Evolutionary conservation across 1,284 basidiomycete species (phyloP).

Genomic region (Apiotrichum gracile): DNA sequence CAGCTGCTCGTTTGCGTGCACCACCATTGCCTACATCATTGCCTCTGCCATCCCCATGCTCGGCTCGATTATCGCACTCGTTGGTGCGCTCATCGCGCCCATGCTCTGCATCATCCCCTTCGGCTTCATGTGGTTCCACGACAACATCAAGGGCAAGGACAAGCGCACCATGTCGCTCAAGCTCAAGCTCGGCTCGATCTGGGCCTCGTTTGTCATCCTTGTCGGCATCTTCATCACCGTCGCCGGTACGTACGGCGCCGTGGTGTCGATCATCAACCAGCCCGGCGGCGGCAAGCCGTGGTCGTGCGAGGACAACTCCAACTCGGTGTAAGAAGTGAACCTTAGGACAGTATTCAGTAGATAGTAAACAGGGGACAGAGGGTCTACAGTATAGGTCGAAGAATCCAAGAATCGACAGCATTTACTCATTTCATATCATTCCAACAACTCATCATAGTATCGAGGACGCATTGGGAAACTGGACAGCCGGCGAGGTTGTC

Average conservation of each 20-base stretch:
- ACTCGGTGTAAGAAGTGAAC: conserved; percentile 9
- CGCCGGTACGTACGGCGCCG: conserved; percentile 33
- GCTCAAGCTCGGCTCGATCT: conserved; percentile 3
- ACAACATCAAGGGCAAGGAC: conserved; percentile 13
- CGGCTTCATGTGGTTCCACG: conserved; percentile 31
- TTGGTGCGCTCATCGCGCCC: conserved; percentile 34
- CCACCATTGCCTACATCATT: conserved; percentile 31
- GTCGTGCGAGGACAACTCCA: conserved; percentile 36
- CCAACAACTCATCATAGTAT: no score
- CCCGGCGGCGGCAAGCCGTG: conserved; percentile 25
- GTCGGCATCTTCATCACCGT: conserved; percentile 29
- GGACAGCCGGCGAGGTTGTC: neutral
- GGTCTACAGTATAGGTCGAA: no score
- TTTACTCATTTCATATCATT: no score
- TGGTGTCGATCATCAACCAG: conserved; percentile 26
- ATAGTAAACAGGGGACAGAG: no score
- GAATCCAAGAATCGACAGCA: no score
- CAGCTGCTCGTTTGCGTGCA: conserved; percentile 15
- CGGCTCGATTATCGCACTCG: conserved; percentile 26
- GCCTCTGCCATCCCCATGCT: conserved; percentile 32
- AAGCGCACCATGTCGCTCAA: neutral
- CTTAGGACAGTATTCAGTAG: no score
- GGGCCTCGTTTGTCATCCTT: conserved; percentile 18
- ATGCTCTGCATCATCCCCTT: conserved; percentile 29
- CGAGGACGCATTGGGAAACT: no score